A percentile compares a stretch with the other conserved stretches of the same genome.
Conservation (phyloP, 2,329 filamentous ascomycete species). For the Grosmannia huntii region DNA sequence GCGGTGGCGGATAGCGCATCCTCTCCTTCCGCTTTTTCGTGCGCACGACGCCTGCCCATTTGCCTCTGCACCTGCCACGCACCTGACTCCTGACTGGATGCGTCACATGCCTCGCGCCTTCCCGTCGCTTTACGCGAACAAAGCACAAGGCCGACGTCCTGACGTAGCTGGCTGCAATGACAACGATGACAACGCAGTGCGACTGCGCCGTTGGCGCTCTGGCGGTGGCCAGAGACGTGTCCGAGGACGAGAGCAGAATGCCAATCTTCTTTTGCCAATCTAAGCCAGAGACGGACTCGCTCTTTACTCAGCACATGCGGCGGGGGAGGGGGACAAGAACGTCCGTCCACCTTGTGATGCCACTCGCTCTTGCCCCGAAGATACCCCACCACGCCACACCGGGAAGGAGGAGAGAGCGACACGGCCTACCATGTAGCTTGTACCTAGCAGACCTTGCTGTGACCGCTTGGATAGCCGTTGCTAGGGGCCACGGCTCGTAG, state of each 20-base stretch:
- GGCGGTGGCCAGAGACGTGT: not conserved
- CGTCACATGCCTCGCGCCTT: not conserved
- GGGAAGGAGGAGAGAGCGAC: not conserved
- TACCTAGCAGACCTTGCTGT: not conserved
- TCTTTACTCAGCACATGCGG: not conserved
- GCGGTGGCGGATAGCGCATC: not conserved
- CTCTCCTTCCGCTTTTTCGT: not conserved
- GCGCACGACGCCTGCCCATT: not conserved
- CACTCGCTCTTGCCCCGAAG: not conserved
- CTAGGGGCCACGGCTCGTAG: constrained; percentile 3
- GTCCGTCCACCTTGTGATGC: not conserved
- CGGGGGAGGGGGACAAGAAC: not conserved
- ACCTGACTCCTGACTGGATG: not conserved
- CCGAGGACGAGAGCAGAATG: no score
- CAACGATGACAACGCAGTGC: not conserved
- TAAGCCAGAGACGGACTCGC: not conserved
- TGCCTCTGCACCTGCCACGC: not conserved
- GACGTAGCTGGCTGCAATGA: not conserved
- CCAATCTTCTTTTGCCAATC: no score
- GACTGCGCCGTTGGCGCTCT: not conserved
- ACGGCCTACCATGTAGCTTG: not conserved
- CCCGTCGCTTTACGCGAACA: not conserved
- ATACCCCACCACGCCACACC: not conserved
- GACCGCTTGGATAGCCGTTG: not conserved
- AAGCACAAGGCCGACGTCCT: not conserved